phyloP scores from a whole-genome alignment of 2,329 filamentous ascomycete species.

The Fusarium praegraminearum region DNA sequence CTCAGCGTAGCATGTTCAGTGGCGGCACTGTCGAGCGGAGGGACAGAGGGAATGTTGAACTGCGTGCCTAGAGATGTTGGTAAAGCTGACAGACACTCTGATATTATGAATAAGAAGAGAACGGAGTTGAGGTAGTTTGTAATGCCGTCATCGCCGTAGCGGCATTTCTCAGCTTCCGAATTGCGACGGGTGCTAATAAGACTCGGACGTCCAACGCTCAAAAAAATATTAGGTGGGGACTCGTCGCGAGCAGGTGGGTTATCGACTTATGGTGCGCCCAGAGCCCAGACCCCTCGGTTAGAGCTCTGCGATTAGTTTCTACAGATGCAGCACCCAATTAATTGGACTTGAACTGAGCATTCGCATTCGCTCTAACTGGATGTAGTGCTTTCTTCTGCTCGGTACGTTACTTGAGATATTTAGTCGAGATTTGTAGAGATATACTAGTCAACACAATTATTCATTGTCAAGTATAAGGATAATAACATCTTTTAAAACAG shows the following conservation, averaged over 20 bases:
- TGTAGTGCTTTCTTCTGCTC: neutral
- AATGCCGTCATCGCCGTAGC: constrained; percentile 52
- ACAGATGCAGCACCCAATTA: constrained; percentile 24
- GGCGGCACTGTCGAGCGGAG: constrained; percentile 32
- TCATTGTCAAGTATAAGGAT: neutral
- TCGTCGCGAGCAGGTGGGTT: constrained; percentile 21
- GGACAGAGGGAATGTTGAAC: constrained; percentile 9
- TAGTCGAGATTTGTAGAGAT: too few species aligned
- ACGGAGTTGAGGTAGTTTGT: constrained; percentile 42
- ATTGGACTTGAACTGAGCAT: constrained; percentile 36
- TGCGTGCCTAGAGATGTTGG: constrained; percentile 11
- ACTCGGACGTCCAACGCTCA: constrained; percentile 19
- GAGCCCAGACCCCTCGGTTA: constrained; percentile 1
- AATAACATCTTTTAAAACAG: neutral
- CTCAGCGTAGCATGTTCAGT: constrained; percentile 50
- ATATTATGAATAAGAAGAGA: constrained; percentile 25
- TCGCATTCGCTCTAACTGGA: neutral
- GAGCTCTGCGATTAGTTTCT: constrained; percentile 27
- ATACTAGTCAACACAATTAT: neutral
- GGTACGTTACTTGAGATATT: neutral
- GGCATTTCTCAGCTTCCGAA: constrained; percentile 51
- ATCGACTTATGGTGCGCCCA: constrained; percentile 17
- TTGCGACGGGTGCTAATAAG: constrained; percentile 34
- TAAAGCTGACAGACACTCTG: constrained; percentile 26
- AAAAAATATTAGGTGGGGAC: constrained; percentile 45